phyloP scores from a whole-genome alignment of 2,329 filamentous ascomycete genomes.

The Pestalotiopsis sp. region DNA sequence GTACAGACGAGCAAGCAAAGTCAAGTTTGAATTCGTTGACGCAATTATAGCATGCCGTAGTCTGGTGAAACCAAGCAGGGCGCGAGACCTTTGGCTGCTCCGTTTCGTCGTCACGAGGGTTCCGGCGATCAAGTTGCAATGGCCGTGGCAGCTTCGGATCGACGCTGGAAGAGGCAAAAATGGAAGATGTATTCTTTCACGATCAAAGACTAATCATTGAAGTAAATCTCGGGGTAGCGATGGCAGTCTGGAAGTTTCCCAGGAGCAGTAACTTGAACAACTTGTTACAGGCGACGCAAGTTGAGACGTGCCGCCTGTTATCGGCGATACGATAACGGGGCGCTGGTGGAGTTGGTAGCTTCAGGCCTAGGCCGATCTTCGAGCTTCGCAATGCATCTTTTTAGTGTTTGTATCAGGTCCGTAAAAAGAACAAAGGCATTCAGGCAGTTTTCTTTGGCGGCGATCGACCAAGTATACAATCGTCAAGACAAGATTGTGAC shows the following conservation, averaged over 20 bases:
- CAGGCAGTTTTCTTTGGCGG: not conserved
- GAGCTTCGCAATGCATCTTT: not conserved
- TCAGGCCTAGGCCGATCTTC: conserved; percentile 5
- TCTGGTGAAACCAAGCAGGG: not conserved
- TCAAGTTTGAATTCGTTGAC: not conserved
- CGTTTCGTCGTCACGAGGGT: not conserved
- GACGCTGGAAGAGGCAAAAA: not conserved
- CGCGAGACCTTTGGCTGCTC: not conserved
- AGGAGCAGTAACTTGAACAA: not conserved
- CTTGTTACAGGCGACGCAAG: conserved; percentile 7
- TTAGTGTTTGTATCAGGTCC: not conserved
- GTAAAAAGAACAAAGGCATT: not conserved
- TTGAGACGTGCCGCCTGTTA: conserved; percentile 7
- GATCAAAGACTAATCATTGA: not conserved
- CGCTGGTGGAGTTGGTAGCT: not conserved
- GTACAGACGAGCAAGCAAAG: not conserved
- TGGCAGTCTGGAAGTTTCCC: not conserved
- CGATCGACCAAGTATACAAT: not conserved
- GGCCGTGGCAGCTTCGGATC: not conserved
- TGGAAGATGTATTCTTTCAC: not conserved
- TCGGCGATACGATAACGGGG: conserved; percentile 5
- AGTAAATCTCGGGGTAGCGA: not conserved
- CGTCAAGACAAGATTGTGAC: not conserved
- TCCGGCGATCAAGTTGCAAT: not conserved
- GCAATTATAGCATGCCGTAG: not conserved